phyloP scores from a whole-genome alignment of 2,329 filamentous ascomycete genomes.

The Hypomyces rosellus region DNA sequence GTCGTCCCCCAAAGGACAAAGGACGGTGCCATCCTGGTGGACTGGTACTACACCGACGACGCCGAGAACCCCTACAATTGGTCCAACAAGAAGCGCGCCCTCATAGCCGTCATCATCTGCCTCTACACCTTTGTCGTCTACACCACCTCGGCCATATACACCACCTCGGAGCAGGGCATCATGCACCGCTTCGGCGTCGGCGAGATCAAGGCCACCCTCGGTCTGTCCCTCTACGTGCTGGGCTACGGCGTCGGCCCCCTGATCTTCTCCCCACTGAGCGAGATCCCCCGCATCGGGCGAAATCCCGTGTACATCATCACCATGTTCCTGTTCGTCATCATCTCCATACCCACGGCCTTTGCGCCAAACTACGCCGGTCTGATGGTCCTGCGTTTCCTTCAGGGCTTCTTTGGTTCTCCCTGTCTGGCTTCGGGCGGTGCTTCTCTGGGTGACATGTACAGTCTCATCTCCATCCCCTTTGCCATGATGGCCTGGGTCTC shows the following conservation, averaged over 20 bases:
- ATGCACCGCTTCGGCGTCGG: conserved; percentile 47
- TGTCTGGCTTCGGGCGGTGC: conserved; percentile 55
- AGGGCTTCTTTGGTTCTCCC: conserved; percentile 60
- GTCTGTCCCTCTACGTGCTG: conserved; percentile 56
- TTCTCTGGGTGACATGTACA: conserved; percentile 48
- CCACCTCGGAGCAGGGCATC: conserved; percentile 40
- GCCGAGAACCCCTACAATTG: conserved; percentile 51
- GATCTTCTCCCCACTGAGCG: conserved; percentile 59
- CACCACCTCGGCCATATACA: conserved; percentile 42
- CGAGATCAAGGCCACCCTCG: conserved; percentile 46
- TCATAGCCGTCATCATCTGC: conserved; percentile 40
- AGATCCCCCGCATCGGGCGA: conserved; percentile 60
- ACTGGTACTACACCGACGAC: conserved; percentile 51
- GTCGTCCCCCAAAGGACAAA: conserved; percentile 42
- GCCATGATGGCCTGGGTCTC: conserved; percentile 54
- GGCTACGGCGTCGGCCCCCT: conserved; percentile 60
- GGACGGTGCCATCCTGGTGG: conserved; percentile 47
- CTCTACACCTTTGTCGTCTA: conserved; percentile 58
- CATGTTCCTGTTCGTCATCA: conserved; percentile 61
- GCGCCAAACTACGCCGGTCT: conserved; percentile 58
- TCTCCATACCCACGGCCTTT: conserved; percentile 58
- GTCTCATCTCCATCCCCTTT: conserved; percentile 49
- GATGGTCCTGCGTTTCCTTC: conserved; percentile 57
- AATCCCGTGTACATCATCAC: conserved; percentile 63
- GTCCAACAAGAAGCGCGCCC: conserved; percentile 35